A percentile compares a stretch with the other conserved stretches of the same genome.
These are phyloP conservation scores for Diutina sp. DNA, from an alignment of 1,139 yeast genomes.

Conservation along the genomic window DNA sequence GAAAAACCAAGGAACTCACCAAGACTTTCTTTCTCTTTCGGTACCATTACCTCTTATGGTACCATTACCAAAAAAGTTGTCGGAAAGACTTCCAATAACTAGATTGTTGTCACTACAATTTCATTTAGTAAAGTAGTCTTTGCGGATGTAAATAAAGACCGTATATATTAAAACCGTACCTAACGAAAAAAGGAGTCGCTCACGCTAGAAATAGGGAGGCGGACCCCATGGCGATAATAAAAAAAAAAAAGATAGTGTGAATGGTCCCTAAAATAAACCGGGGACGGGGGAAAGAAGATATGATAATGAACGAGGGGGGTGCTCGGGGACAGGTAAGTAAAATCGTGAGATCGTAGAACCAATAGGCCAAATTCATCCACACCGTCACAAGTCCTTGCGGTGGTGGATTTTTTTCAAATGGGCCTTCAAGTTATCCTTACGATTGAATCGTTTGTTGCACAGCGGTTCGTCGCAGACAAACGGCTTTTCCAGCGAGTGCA, in stretches of 20 bases:
- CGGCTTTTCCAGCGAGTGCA: constrained; percentile 83
- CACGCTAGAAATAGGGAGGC: constrained; percentile 3
- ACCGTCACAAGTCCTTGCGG: not conserved
- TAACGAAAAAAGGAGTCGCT: not conserved
- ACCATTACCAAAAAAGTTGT: too few relatives aligned
- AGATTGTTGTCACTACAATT: too few relatives aligned
- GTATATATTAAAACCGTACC: not conserved
- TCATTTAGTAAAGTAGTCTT: not conserved
- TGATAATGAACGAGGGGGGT: not conserved
- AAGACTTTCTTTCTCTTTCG: too few relatives aligned
- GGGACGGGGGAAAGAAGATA: not conserved
- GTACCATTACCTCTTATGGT: too few relatives aligned
- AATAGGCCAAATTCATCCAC: not conserved
- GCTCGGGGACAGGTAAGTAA: not conserved
- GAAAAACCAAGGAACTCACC: too few relatives aligned
- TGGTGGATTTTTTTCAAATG: constrained; percentile 54
- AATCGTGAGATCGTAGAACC: not conserved
- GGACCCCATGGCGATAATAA: not conserved
- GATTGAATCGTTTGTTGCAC: constrained; percentile 69
- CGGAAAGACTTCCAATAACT: too few relatives aligned
- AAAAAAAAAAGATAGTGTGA: not conserved
- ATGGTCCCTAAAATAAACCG: not conserved
- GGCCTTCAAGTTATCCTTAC: constrained; percentile 36
- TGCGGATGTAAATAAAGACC: not conserved
- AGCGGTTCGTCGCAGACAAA: constrained; percentile 58